Evolutionary conservation across 176 grass and related monocot species (phyloP).

Genomic region (Rhynchospora breviuscula): DNA sequence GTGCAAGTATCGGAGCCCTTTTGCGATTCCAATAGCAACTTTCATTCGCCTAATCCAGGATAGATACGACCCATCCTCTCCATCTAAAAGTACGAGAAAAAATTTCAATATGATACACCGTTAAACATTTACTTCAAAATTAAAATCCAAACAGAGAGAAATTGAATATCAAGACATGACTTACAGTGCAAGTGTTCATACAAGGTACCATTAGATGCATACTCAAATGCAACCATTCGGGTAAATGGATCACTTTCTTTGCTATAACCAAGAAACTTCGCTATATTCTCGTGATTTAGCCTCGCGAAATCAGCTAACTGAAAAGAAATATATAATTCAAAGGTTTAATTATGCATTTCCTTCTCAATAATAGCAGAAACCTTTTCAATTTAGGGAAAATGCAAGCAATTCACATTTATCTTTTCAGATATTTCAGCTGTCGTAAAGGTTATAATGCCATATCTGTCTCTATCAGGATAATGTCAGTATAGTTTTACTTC

Average conservation of each 20-base stretch:
- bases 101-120: neutral
- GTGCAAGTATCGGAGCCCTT: constrained; percentile 74
- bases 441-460: neutral
- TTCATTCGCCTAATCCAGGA: constrained; percentile 97
- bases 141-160: no score
- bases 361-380: neutral
- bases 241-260: constrained; percentile 85
- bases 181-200: constrained; percentile 92
- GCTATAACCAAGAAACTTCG: constrained; percentile 87
- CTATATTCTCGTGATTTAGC: constrained; percentile 78
- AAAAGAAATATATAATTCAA: constrained; percentile 8
- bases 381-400: neutral
- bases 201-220: constrained; percentile 87
- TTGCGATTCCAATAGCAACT: constrained; percentile 78
- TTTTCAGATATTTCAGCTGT: neutral
- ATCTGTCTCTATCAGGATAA: neutral
- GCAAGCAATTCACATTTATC: neutral
- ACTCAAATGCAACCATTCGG: constrained; percentile 87
- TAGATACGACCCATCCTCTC: constrained; percentile 59
- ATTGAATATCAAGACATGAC: neutral
- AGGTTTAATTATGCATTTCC: neutral
- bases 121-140: neutral
- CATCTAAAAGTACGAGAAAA: constrained; percentile 43
- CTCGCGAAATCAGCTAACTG: constrained; percentile 79
- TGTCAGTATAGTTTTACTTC: neutral